A percentile compares a stretch with the other conserved stretches of the same genome.
These are phyloP conservation scores for Fusarium irregulare DNA, from an alignment of 2,329 filamentous ascomycete genomes.

Conservation along the genomic window DNA sequence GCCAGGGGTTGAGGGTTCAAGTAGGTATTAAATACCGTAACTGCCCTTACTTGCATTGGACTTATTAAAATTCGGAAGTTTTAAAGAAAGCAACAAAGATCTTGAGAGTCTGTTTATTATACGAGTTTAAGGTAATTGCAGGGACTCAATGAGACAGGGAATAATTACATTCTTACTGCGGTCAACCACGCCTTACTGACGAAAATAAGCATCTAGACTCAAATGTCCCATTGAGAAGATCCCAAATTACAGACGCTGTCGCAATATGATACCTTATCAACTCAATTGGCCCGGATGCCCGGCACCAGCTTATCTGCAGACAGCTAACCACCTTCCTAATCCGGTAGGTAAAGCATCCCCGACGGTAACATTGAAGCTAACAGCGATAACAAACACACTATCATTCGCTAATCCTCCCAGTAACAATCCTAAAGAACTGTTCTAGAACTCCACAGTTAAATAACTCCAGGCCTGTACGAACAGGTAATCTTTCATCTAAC, in stretches of 20 bases:
- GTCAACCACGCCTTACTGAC: no score
- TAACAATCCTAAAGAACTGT: slow-evolving; percentile 9
- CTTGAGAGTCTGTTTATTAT: no score
- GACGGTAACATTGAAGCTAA: slow-evolving; percentile 1
- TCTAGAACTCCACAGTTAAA: slow-evolving; percentile 21
- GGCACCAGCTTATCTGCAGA: slow-evolving; percentile 28
- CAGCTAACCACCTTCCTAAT: slow-evolving; percentile 13
- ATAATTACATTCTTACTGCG: no score
- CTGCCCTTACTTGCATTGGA: no score
- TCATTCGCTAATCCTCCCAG: not conserved
- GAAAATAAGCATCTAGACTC: not conserved
- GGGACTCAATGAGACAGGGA: no score
- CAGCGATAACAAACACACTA: not conserved
- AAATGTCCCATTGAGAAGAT: not conserved
- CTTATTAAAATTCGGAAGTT: no score
- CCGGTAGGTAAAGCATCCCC: not conserved
- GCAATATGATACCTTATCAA: slow-evolving; percentile 1
- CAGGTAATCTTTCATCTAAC: not conserved
- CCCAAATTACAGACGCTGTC: not conserved
- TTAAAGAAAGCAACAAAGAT: no score
- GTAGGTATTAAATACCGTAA: no score
- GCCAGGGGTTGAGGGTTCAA: no score
- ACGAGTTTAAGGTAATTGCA: no score
- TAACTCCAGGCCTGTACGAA: not conserved
- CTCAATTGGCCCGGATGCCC: slow-evolving; percentile 16